These are phyloP conservation scores for Geotrichum citri-aurantii DNA, from an alignment of 1,139 yeast genomes.

Conservation along the genomic window DNA sequence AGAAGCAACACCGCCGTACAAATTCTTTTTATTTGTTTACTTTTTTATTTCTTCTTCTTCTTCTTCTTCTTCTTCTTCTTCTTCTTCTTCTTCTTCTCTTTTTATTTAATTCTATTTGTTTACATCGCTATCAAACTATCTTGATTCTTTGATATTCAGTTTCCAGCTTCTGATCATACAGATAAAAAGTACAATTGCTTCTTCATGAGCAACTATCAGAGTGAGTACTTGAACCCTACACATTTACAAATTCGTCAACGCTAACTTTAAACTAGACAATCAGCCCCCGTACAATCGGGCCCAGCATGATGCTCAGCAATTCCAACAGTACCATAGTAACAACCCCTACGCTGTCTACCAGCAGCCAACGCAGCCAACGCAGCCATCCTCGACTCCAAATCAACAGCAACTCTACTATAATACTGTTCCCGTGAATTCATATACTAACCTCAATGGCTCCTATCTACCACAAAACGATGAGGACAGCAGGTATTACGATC, in stretches of 20 bases:
- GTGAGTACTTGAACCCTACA: background rate
- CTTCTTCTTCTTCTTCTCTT: background rate
- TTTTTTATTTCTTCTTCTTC: too few species aligned
- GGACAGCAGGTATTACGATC: slow-evolving; percentile 17
- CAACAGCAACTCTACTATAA: background rate
- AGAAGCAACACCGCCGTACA: too few species aligned
- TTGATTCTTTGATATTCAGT: background rate
- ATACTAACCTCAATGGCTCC: background rate
- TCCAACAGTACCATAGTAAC: background rate
- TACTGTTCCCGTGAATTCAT: background rate
- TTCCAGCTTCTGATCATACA: background rate
- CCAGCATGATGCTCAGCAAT: background rate
- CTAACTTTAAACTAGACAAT: background rate
- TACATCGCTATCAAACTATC: background rate
- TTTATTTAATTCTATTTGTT: too few species aligned
- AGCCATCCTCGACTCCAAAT: background rate
- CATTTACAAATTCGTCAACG: background rate
- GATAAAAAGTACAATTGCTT: background rate
- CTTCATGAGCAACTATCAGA: background rate
- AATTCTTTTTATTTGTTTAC: too few species aligned
- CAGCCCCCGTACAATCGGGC: background rate
- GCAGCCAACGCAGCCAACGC: background rate
- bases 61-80: background rate
- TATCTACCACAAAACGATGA: background rate
- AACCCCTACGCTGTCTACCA: background rate